Evolutionary conservation across 176 grass and related monocot species (phyloP).

Genomic region (Microstegium vimineum): DNA sequence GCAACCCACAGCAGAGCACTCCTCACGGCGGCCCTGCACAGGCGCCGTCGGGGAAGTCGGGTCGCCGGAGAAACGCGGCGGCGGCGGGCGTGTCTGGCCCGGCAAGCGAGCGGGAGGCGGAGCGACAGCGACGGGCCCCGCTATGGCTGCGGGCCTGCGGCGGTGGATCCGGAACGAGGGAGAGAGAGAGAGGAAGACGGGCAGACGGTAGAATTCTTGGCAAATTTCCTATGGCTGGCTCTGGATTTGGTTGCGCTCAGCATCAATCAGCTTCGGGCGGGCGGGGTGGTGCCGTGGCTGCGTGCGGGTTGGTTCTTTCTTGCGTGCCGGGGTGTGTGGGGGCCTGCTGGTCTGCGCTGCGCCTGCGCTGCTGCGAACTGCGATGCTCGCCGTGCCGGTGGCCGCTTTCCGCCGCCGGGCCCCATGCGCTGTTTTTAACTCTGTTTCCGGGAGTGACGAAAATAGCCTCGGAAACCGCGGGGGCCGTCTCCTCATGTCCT

Average conservation of each 20-base stretch:
- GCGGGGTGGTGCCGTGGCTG: not conserved
- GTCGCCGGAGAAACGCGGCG: no score
- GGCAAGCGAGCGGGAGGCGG: not conserved
- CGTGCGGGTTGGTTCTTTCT: not conserved
- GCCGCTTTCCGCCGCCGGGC: not conserved
- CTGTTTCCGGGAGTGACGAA: conserved; percentile 3
- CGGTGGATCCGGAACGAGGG: not conserved
- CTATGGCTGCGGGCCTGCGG: not conserved
- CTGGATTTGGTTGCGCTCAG: conserved; percentile 33
- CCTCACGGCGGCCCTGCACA: not conserved
- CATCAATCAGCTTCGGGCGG: not conserved
- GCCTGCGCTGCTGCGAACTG: not conserved
- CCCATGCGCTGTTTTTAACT: conserved; percentile 3
- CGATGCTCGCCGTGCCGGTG: not conserved
- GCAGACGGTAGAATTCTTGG: not conserved
- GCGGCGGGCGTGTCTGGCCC: not conserved
- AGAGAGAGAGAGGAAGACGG: not conserved
- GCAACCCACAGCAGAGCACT: not conserved
- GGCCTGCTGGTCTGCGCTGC: no score
- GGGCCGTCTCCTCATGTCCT: not conserved
- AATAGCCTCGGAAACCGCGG: conserved; percentile 26
- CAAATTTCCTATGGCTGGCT: conserved; percentile 12
- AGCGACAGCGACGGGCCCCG: not conserved
- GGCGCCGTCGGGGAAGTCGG: not conserved
- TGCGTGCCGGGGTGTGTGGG: not conserved